Evolutionary conservation across 78 protist genomes (phyloP).

Genomic region (Dictyostelium purpureum): DNA sequence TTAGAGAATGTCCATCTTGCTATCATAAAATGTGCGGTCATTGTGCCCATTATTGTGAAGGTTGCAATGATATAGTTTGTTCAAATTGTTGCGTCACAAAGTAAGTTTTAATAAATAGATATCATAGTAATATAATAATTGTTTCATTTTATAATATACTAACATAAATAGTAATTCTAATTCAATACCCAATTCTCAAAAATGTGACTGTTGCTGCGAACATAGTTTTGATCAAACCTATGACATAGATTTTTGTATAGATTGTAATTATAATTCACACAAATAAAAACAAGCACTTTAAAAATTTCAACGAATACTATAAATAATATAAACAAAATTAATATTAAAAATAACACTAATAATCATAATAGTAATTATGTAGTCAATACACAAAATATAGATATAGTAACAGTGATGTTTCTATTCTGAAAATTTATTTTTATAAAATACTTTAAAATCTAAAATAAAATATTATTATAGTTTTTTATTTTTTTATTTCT

Average conservation of each 20-base stretch:
- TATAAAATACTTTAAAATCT: too few relatives aligned
- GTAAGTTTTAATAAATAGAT: background rate
- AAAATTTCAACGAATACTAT: too few relatives aligned
- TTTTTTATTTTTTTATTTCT: too few relatives aligned
- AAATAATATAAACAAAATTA: too few relatives aligned
- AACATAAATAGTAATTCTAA: background rate
- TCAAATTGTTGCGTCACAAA: constrained; percentile 15
- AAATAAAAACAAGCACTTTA: too few relatives aligned
- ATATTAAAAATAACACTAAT: too few relatives aligned
- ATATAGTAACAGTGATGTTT: too few relatives aligned
- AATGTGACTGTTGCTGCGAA: background rate
- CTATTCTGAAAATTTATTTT: too few relatives aligned
- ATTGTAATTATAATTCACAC: constrained; percentile 14
- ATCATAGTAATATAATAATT: background rate
- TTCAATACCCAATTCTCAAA: too few relatives aligned
- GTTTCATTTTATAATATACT: background rate
- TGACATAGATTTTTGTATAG: constrained; percentile 34
- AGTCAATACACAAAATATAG: too few relatives aligned
- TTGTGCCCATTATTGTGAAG: constrained; percentile 21
- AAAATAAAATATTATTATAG: too few relatives aligned
- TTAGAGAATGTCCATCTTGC: constrained; percentile 33
- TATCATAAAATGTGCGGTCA: background rate
- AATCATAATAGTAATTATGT: too few relatives aligned
- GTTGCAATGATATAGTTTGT: constrained; percentile 6
- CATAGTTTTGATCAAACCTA: background rate